A percentile compares a stretch with the other conserved stretches of the same genome.
phyloP scores from a whole-genome alignment of 192 early-diverging fungal genomes.

The Coemansia sp. region DNA sequence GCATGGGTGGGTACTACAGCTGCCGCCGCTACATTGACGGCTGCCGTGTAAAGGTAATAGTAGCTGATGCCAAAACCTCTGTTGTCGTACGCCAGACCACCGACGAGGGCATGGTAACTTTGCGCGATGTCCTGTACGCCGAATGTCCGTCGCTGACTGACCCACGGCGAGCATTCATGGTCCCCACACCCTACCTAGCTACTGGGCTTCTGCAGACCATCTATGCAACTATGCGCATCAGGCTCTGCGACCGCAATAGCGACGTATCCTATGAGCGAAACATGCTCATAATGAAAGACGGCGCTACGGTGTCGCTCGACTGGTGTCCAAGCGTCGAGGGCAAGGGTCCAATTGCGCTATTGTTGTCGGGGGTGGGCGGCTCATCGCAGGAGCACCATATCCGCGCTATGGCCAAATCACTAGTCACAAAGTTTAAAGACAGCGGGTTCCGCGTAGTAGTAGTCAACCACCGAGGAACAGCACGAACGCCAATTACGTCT shows the following conservation, averaged over 20 bases:
- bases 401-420: constrained; percentile 66
- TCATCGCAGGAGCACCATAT: constrained; percentile 92
- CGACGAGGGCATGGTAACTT: constrained; percentile 29
- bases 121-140: constrained; percentile 34
- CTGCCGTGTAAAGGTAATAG: constrained; percentile 38
- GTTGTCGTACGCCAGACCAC: constrained; percentile 35
- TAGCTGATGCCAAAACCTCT: constrained; percentile 39
- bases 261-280: constrained; percentile 52
- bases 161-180: constrained; percentile 58
- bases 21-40: constrained; percentile 32
- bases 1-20: constrained; percentile 18
- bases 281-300: constrained; percentile 69
- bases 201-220: constrained; percentile 82
- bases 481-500: constrained; percentile 72
- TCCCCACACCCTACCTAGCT: constrained; percentile 74
- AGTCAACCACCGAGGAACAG: constrained; percentile 89
- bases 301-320: constrained; percentile 85
- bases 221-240: constrained; percentile 48
- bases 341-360: constrained; percentile 70
- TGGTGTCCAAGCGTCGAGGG: constrained; percentile 67
- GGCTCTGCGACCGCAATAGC: constrained; percentile 34
- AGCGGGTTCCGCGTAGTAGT: constrained; percentile 71
- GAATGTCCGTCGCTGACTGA: constrained; percentile 67
- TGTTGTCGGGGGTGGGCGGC: constrained; percentile 90
- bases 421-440: constrained; percentile 48